Base-by-base conservation (phyloP, 768 basidiomycete species). In the Pleurotus tuber-regium region DNA sequence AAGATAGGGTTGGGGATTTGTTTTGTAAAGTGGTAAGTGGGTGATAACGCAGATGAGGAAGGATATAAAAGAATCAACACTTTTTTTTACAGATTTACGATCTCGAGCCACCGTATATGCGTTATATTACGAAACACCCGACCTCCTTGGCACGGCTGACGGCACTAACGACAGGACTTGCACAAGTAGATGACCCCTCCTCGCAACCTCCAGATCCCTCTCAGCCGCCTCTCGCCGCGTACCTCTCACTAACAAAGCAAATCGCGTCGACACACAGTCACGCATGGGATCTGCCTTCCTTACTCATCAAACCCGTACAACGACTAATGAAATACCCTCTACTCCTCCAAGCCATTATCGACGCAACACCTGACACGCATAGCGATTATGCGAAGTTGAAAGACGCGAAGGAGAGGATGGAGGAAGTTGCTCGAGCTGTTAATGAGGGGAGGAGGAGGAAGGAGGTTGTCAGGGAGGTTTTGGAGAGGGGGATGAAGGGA, bases 261-360 rank as follows among this genome's bases (percentile, higher is more conserved):
- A 73, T 87, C 30, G 86, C 89, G 1, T 79, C 84, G 1, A 78
- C 81, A 19, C 76, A 89, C 10, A 89, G 91, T 0, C 86, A 92
- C 60, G 89, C 92, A 2, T 94, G 92, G 87, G 96, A 99, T 64
- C 82, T 99, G 23, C 77, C 91, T 4, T 93, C 92, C 0, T 80
- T 98, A 31, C 86, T 99, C 54, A 98, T 99, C 68, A 98, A 98
- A 68, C 97, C 97, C 28, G 92, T 99, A 3, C 97, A 98, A 63
- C 84, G 96, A 12, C 78, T 98, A 50, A 83, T 98, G 57, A 98
- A 98, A 65, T 99, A 99, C 63, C 84, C 91, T 0, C 79, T 98
- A 7, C 79, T 99, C 24, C 81, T 99, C 28, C 70, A 71, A 21
- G 82, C 89, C 21, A 85, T 92, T 57, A 79, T 87, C 47, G 82